Percentiles rank a stretch among this genome's conserved stretches.
These are phyloP conservation scores for Yarrowia porcina DNA, from an alignment of 805 yeast species.

Conservation along the genomic window DNA sequence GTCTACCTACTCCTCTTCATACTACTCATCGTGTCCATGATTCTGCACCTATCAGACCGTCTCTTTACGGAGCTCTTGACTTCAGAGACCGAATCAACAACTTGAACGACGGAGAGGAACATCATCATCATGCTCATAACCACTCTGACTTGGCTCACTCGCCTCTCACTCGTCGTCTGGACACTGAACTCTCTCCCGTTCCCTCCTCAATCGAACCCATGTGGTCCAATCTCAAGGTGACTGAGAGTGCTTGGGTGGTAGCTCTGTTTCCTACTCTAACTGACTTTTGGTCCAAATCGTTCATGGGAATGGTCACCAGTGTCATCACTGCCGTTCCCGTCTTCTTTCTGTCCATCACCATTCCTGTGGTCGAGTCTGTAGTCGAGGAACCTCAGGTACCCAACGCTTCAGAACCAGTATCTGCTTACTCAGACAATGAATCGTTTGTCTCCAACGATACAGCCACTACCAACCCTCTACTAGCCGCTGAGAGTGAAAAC, in stretches of 20 bases:
- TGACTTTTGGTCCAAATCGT: slow-evolving; percentile 29
- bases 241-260: slow-evolving; percentile 5
- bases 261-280: slow-evolving; percentile 31
- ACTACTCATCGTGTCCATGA: not conserved
- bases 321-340: slow-evolving; percentile 34
- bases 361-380: slow-evolving; percentile 38
- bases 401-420: not conserved
- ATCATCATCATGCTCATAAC: not conserved
- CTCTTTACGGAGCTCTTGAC: slow-evolving; percentile 43
- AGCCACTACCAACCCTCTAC: not conserved
- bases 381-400: slow-evolving; percentile 6
- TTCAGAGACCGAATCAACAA: slow-evolving; percentile 35
- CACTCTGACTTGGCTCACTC: not conserved
- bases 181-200: not conserved
- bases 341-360: slow-evolving; percentile 37
- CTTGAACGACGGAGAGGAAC: not conserved
- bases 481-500: slow-evolving; percentile 10
- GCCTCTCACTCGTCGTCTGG: not conserved
- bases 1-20: slow-evolving; percentile 10
- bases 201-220: not conserved
- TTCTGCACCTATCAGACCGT: slow-evolving; percentile 37
- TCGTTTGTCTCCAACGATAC: not conserved
- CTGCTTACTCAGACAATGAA: slow-evolving; percentile 2
- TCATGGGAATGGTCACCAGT: slow-evolving; percentile 28
- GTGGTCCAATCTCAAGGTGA: slow-evolving; percentile 6